A percentile compares a stretch with the other conserved stretches of the same genome.
These are phyloP conservation scores for Fagopyrum homotropicum DNA, from an alignment of 148 eudicot species.

Conservation along the genomic window DNA sequence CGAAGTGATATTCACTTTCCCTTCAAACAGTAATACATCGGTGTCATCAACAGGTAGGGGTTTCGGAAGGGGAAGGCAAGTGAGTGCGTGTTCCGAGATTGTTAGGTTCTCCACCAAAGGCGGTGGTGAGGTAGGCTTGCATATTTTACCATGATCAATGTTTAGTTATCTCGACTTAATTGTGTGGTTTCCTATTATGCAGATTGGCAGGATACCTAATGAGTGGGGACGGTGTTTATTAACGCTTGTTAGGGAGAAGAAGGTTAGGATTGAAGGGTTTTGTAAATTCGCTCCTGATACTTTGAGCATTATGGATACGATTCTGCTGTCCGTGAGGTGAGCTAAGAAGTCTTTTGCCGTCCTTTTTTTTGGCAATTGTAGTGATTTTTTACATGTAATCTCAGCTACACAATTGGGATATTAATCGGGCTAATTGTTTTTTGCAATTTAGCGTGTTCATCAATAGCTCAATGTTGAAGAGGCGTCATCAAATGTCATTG, in stretches of 20 bases:
- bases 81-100: slow-evolving; percentile 60
- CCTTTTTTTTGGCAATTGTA: background rate
- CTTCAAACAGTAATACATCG: slow-evolving; percentile 28
- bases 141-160: background rate
- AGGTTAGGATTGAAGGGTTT: slow-evolving; percentile 55
- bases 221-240: slow-evolving; percentile 90
- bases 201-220: slow-evolving; percentile 98
- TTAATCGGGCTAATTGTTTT: background rate
- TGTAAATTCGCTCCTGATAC: slow-evolving; percentile 77
- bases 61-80: slow-evolving; percentile 54
- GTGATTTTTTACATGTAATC: background rate
- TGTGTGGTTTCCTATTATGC: slow-evolving; percentile 15
- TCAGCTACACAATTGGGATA: background rate
- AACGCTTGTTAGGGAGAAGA: slow-evolving; percentile 84
- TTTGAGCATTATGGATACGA: slow-evolving; percentile 77
- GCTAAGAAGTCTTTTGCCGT: background rate
- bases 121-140: slow-evolving; percentile 62
- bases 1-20: slow-evolving; percentile 58
- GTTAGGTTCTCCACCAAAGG: slow-evolving; percentile 74
- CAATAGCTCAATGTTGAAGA: slow-evolving; percentile 70
- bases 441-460: slow-evolving; percentile 58
- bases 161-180: background rate
- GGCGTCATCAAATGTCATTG: slow-evolving; percentile 56
- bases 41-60: slow-evolving; percentile 44
- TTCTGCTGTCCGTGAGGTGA: slow-evolving; percentile 72